Base-by-base conservation (phyloP, 495 filamentous ascomycete genomes). In the Xylaria intraflava region DNA sequence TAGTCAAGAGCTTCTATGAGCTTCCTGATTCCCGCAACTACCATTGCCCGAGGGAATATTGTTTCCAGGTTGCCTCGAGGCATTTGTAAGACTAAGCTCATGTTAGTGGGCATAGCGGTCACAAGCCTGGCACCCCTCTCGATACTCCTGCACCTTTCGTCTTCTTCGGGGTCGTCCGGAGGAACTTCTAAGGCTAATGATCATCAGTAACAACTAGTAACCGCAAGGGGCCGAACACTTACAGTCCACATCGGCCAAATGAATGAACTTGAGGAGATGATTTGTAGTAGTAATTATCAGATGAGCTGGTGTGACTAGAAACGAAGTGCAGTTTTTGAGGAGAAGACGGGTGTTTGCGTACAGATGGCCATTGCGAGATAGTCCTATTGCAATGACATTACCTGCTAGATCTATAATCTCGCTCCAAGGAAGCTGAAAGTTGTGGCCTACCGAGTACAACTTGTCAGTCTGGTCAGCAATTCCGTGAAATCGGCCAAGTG, bases 61-160 rank as follows among this genome's bases (percentile, higher is more conserved):
- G 92, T 96, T 67, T 98, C 93, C 11, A 97, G 75, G 58, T 98
- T 98, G 24, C 93, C 93, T 61, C 93, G 78, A 3, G 93, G 93
- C 83, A 95, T 94, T 64, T 97, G 93, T 6, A 97, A 73, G 5
- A 90, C 81, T 23, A 96, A 69, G 33, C 81, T 83, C 68, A 90
- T 92, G 27, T 80, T 84, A 14, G 87, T 87, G 4, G 93, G 93
- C 72, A 95, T 95, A 40, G 88, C 91, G 3, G 88, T 89, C 43
- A 98, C 86, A 23, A 98, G 74, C 22, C 82, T 80, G 6, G 86
- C 88, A 36, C 94, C 93, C 60, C 93, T 83, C 64, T 98, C 93
- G 40, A 98, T 86, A 60, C 81, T 96, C 51, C 93, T 79, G 68
- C 94, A 96, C 62, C 93, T 76, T 65, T 97, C 93, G 62, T 98